These are phyloP conservation scores for bread wheat (Triticum aestivum) DNA, from an alignment of 176 grass and related monocot species.

Conservation along the genomic window DNA sequence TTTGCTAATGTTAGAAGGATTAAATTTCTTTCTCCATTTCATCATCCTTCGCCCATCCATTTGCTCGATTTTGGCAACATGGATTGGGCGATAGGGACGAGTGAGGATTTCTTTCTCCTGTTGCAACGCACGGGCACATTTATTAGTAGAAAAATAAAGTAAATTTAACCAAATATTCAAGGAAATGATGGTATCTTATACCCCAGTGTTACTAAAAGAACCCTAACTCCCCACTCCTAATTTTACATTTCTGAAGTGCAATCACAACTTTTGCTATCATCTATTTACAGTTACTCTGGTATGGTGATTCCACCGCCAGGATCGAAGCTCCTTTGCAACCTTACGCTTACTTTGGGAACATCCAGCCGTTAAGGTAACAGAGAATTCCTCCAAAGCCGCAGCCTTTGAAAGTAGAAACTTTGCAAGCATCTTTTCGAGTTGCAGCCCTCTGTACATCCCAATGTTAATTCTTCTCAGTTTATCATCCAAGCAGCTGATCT, in stretches of 20 bases:
- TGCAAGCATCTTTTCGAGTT: background rate
- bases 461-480: background rate
- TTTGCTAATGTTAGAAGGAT: no score
- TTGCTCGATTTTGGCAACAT: no score
- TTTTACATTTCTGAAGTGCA: background rate
- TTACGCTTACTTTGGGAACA: background rate
- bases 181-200: background rate
- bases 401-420: slow-evolving; percentile 3
- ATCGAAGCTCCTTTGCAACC: background rate
- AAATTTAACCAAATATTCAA: no score
- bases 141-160: no score
- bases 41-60: no score
- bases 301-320: background rate
- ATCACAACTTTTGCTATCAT: background rate
- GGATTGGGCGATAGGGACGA: no score
- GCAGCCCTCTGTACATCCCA: background rate
- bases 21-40: no score
- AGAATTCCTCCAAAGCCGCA: background rate
- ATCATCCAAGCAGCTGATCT: background rate
- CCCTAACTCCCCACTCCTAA: background rate
- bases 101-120: no score
- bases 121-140: no score
- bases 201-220: background rate
- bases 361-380: background rate
- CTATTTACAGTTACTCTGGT: background rate